Percentiles rank a stretch among this genome's conserved stretches.
Evolutionary conservation across 345 rosid genomes (phyloP).

Genomic region (Melastoma malabathricum): DNA sequence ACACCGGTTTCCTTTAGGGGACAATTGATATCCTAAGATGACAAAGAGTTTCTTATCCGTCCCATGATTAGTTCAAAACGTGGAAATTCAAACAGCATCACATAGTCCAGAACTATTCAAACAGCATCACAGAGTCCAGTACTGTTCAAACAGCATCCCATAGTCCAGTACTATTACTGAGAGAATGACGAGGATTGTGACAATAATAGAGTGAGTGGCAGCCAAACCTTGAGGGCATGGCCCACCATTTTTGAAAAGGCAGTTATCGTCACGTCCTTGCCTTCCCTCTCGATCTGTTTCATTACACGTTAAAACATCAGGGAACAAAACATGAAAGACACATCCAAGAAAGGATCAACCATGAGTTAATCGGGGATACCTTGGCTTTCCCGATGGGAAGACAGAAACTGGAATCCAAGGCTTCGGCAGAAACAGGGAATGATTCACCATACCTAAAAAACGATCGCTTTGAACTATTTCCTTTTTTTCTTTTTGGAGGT

Average conservation of each 20-base stretch:
- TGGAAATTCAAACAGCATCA: too few species aligned
- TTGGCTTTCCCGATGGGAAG: constrained; percentile 95
- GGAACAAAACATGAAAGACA: neutral
- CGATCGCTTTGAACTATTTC: constrained; percentile 1
- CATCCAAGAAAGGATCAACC: too few species aligned
- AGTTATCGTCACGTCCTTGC: constrained; percentile 77
- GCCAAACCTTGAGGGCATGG: constrained; percentile 60
- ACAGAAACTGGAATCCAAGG: constrained; percentile 82
- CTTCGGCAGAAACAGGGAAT: constrained; percentile 87
- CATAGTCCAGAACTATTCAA: too few species aligned
- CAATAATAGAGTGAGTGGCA: neutral
- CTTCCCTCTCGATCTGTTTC: constrained; percentile 83
- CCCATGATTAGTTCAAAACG: too few species aligned
- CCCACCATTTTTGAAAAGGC: constrained; percentile 93
- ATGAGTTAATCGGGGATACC: constrained; percentile 20
- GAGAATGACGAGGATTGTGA: neutral
- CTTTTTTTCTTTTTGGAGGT: too few species aligned
- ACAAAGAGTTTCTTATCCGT: too few species aligned
- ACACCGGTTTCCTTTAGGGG: too few species aligned
- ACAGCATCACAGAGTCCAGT: too few species aligned
- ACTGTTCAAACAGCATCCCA: too few species aligned
- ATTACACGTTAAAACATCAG: neutral
- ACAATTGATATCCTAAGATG: too few species aligned
- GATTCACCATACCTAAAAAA: constrained; percentile 77
- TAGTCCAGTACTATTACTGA: too few species aligned